These are phyloP conservation scores for Hymenochaete sp. DNA, from an alignment of 1,284 basidiomycete genomes.

Conservation along the genomic window DNA sequence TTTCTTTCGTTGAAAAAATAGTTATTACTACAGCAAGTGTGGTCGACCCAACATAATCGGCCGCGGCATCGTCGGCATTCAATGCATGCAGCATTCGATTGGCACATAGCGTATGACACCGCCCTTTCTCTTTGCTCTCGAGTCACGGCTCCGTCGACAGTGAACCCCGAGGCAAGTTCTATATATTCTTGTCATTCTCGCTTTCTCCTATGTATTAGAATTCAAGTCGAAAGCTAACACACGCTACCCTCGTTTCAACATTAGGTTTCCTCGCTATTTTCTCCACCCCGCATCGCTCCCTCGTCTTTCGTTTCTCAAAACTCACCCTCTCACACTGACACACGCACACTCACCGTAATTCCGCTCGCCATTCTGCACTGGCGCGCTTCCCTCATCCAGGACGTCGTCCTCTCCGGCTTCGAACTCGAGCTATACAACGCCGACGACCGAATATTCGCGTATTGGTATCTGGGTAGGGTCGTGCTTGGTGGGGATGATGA, in stretches of 20 bases:
- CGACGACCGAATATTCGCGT: slow-evolving; percentile 61
- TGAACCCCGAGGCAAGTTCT: slow-evolving; percentile 25
- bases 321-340: slow-evolving; percentile 22
- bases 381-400: slow-evolving; percentile 52
- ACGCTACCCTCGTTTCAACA: too few relatives aligned
- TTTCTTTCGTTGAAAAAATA: too few relatives aligned
- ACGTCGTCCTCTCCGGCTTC: slow-evolving; percentile 67
- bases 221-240: too few relatives aligned
- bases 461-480: slow-evolving; percentile 60
- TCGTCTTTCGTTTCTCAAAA: slow-evolving; percentile 11
- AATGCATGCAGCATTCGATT: slow-evolving; percentile 51
- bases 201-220: too few relatives aligned
- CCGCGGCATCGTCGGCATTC: slow-evolving; percentile 56
- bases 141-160: slow-evolving; percentile 24
- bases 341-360: slow-evolving; percentile 31
- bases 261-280: too few relatives aligned
- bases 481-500: slow-evolving; percentile 48
- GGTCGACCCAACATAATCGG: slow-evolving; percentile 58
- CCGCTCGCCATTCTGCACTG: slow-evolving; percentile 44
- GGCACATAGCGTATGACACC: slow-evolving; percentile 51
- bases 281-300: not conserved
- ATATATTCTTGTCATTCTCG: too few relatives aligned
- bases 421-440: slow-evolving; percentile 65
- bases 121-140: slow-evolving; percentile 37
- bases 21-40: slow-evolving; percentile 50